Conservation (phyloP, 2,329 filamentous ascomycete genomes). For the Neonectria punicea region DNA sequence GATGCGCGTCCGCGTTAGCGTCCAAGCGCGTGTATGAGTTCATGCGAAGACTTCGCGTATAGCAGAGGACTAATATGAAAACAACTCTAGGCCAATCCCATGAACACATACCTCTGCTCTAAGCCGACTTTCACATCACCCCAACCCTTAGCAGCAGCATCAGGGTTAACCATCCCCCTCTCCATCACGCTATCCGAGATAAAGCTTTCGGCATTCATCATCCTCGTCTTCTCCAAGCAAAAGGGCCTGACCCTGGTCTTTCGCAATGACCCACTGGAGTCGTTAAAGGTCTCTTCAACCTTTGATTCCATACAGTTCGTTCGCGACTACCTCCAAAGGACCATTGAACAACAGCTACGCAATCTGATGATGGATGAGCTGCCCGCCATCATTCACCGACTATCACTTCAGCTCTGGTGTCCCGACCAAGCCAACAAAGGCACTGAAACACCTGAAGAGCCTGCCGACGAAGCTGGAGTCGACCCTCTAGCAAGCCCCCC, state of each 20-base stretch:
- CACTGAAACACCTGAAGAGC: slow-evolving; percentile 59
- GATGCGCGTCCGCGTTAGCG: slow-evolving; percentile 23
- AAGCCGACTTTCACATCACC: slow-evolving; percentile 94
- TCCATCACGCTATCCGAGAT: slow-evolving; percentile 97
- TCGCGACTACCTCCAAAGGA: slow-evolving; percentile 93
- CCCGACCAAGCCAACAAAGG: slow-evolving; percentile 76
- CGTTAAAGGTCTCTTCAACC: slow-evolving; percentile 96
- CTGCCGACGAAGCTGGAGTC: slow-evolving; percentile 68
- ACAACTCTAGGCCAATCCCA: slow-evolving; percentile 80
- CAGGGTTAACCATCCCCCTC: slow-evolving; percentile 94
- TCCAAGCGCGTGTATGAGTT: slow-evolving; percentile 31
- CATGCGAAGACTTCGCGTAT: slow-evolving; percentile 38
- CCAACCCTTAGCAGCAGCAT: slow-evolving; percentile 88
- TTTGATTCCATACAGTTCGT: slow-evolving; percentile 99
- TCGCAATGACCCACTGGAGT: slow-evolving; percentile 96
- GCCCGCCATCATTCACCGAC: slow-evolving; percentile 92
- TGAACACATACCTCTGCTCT: slow-evolving; percentile 94
- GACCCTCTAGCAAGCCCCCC: slow-evolving; percentile 87
- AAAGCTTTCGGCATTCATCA: slow-evolving; percentile 95
- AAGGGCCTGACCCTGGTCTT: slow-evolving; percentile 98
- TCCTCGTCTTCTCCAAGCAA: slow-evolving; percentile 96
- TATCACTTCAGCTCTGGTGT: slow-evolving; percentile 90
- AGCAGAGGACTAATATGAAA: slow-evolving; percentile 59
- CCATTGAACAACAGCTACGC: slow-evolving; percentile 92
- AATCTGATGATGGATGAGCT: slow-evolving; percentile 98